Evolutionary conservation across 805 yeast species (phyloP), one percentile per base, ranked within the genome.

Genomic region (Metschnikowia kofuensis): DNA sequence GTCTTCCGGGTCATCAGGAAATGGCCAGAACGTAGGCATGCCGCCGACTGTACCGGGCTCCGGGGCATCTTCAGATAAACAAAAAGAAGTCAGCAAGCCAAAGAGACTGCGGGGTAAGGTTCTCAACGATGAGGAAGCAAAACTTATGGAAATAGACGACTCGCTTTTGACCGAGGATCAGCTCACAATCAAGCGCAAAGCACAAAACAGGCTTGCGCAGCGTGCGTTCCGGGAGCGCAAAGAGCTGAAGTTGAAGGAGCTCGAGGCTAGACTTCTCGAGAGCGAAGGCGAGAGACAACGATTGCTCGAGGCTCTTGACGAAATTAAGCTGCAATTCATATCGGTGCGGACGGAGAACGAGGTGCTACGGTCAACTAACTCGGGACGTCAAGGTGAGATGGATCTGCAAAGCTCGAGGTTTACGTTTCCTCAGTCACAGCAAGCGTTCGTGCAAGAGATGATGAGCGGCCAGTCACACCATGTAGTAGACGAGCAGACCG

Each of bases 191-290:
- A 82, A 80, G 63, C 77, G 87, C 45, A 86, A 83, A 61, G 89
- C 89, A 2, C 94, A 85, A 63, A 87, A 88, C 62, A 73, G 96
- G 59, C 91, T 91, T 10, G 96, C 96, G 1, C 96, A 89, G 67
- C 74, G 90, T 56, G 96, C 96, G 2, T 89, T 87, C 66, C 72
- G 96, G 52, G 91, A 87, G 65, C 79, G 95, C 43, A 87, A 85
- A 64, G 94, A 87, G 63, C 79, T 80, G 44, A 82, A 78, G 57
- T 66, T 86, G 52, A 84, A 83, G 61, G 90, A 85, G 56, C 71
- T 89, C 38, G 84, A 85, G 55, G 67, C 67, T 3, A 82, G 82
- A 62, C 67, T 89, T 51, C 67, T 70, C 14, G 72, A 75, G 49
- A 78, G 86, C 38, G 92, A 85, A 61, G 67, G 61, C 35, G 82